Evolutionary conservation across 208 protist species (phyloP).

Genomic region (Acanthamoeba healyi): DNA sequence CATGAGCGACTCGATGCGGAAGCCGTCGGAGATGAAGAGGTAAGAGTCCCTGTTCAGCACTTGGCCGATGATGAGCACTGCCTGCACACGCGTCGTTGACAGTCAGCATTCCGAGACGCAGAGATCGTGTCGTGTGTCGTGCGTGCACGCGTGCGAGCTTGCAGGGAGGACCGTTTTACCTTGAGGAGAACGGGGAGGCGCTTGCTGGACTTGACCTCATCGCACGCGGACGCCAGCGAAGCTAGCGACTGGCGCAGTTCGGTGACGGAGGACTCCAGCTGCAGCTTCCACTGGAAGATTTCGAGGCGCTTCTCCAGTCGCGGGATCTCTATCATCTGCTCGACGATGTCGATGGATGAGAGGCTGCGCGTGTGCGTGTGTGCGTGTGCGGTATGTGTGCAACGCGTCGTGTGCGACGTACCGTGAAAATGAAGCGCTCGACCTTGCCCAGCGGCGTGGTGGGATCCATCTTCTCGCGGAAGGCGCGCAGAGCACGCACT

Average conservation of each 20-base stretch:
- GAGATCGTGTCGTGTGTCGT: no score
- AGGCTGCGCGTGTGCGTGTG: neutral
- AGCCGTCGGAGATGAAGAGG: slow-evolving; percentile 27
- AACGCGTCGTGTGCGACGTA: neutral
- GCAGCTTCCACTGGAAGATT: slow-evolving; percentile 48
- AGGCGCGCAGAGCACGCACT: neutral
- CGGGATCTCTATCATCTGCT: slow-evolving; percentile 54
- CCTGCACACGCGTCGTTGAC: no score
- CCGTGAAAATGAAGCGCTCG: slow-evolving; percentile 51
- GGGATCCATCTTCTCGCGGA: slow-evolving; percentile 9
- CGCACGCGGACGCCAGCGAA: neutral
- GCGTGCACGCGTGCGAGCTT: no score
- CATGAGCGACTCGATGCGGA: slow-evolving; percentile 37
- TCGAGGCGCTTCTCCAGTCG: slow-evolving; percentile 38
- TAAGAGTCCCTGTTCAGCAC: slow-evolving; percentile 45
- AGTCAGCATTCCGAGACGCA: no score
- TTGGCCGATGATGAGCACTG: slow-evolving; percentile 19
- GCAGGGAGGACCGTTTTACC: neutral
- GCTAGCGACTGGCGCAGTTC: neutral
- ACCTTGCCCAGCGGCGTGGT: neutral
- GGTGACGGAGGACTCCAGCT: neutral
- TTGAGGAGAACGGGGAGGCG: slow-evolving; percentile 20
- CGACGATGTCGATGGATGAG: neutral
- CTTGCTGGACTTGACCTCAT: slow-evolving; percentile 45
- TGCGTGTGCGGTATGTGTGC: neutral